These are phyloP conservation scores for Acephala macrosclerotiorum DNA, from an alignment of 2,329 filamentous ascomycete genomes.

Conservation along the genomic window DNA sequence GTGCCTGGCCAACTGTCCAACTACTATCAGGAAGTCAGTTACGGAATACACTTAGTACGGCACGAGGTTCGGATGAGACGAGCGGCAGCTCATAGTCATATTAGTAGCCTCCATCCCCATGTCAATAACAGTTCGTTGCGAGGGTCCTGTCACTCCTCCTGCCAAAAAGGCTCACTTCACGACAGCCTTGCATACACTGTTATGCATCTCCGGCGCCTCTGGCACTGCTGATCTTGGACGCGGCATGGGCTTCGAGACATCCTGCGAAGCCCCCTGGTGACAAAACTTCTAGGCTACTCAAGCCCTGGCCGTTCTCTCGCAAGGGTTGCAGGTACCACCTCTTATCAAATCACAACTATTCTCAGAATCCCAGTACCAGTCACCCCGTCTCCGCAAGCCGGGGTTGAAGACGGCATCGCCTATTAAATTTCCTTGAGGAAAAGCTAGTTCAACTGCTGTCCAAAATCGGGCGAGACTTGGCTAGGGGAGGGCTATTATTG, in stretches of 20 bases:
- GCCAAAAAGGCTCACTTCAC: constrained; percentile 23
- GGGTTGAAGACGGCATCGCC: constrained; percentile 30
- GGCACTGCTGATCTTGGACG: constrained; percentile 29
- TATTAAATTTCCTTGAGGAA: constrained; percentile 28
- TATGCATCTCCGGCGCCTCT: constrained; percentile 25
- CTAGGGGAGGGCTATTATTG: constrained; percentile 22
- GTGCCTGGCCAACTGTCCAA: constrained; percentile 1
- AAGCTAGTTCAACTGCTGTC: constrained; percentile 14
- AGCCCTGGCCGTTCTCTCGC: constrained; percentile 17
- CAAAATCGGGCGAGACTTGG: constrained; percentile 13
- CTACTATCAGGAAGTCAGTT: constrained; percentile 6
- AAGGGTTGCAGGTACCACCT: constrained; percentile 39
- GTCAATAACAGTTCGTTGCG: constrained; percentile 14
- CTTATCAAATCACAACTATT: constrained; percentile 35
- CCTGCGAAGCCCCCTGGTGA: constrained; percentile 30
- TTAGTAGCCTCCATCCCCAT: constrained; percentile 14
- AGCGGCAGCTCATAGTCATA: constrained; percentile 26
- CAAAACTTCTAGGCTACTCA: constrained; percentile 19
- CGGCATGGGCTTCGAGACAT: constrained; percentile 33
- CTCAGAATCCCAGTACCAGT: constrained; percentile 27
- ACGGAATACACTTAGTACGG: constrained; percentile 6
- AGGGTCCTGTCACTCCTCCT: constrained; percentile 7
- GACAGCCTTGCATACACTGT: constrained; percentile 35
- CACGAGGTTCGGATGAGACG: constrained; percentile 28
- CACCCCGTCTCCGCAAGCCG: constrained; percentile 20